Percentiles rank a stretch among this genome's conserved stretches.
Conservation (phyloP, 768 basidiomycete genomes). For the Crepidotus variabilis region DNA sequence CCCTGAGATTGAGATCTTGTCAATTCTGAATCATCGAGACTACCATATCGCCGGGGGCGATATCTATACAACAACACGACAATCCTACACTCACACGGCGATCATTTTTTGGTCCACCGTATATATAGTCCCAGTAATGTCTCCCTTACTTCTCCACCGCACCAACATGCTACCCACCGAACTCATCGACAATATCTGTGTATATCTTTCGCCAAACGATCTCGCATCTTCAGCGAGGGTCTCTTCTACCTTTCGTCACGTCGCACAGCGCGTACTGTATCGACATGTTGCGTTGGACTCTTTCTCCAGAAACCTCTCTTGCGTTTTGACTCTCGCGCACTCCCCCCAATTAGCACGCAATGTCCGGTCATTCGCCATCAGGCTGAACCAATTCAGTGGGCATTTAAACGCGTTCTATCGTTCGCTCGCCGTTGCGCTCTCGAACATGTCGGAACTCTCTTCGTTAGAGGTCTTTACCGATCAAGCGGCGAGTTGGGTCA, state of each 20-base stretch:
- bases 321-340: conserved; percentile 53
- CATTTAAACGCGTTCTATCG: conserved; percentile 45
- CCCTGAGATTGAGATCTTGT: conserved; percentile 11
- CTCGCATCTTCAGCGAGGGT: conserved; percentile 50
- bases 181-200: conserved; percentile 52
- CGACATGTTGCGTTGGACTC: conserved; percentile 47
- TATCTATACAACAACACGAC: background rate
- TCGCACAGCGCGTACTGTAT: conserved; percentile 64
- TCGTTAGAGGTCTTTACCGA: conserved; percentile 56
- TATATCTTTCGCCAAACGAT: conserved; percentile 24
- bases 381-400: conserved; percentile 36
- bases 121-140: conserved; percentile 17
- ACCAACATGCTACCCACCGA: conserved; percentile 37
- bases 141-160: conserved; percentile 9
- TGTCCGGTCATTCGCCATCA: conserved; percentile 61
- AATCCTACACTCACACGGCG: conserved; percentile 25
- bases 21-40: conserved; percentile 3
- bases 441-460: conserved; percentile 56
- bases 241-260: conserved; percentile 34
- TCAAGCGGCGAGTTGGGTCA: conserved; percentile 50
- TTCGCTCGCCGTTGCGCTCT: conserved; percentile 49
- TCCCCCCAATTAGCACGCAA: conserved; percentile 53
- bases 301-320: conserved; percentile 38
- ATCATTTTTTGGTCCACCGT: conserved; percentile 28
- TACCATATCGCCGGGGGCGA: background rate